Percentiles rank a stretch among this genome's conserved stretches.
phyloP scores from a whole-genome alignment of 202 grass and related monocot species.

The Zizania palustris region DNA sequence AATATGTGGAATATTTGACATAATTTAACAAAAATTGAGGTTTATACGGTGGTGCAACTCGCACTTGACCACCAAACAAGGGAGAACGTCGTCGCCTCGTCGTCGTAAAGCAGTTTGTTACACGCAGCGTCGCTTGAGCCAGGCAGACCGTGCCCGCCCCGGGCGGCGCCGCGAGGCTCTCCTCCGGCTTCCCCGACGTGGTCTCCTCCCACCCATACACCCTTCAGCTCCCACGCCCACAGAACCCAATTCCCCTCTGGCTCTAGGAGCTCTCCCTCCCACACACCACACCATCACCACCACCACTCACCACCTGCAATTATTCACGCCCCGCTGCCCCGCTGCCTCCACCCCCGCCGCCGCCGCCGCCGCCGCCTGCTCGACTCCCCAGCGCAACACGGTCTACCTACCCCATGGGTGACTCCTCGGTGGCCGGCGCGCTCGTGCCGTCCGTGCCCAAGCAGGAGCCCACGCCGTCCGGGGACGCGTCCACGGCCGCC shows the following conservation, averaged over 20 bases:
- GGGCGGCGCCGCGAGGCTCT: background rate
- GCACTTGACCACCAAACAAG: too few relatives aligned
- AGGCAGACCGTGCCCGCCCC: background rate
- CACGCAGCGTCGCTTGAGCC: too few relatives aligned
- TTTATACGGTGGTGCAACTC: too few relatives aligned
- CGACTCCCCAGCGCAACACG: background rate
- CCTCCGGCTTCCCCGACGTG: slow-evolving; percentile 56
- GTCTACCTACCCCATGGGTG: slow-evolving; percentile 48
- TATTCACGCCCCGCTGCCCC: slow-evolving; percentile 19
- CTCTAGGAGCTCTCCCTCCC: background rate
- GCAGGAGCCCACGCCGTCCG: slow-evolving; percentile 51
- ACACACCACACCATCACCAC: slow-evolving; percentile 17
- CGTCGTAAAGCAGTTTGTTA: background rate
- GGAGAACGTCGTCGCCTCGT: background rate
- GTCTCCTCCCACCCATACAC: slow-evolving; percentile 74
- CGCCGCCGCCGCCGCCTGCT: background rate
- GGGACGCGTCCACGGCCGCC: slow-evolving; percentile 40
- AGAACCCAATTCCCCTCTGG: slow-evolving; percentile 41
- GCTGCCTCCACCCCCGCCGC: too few relatives aligned
- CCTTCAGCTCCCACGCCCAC: slow-evolving; percentile 41
- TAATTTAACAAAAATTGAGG: too few relatives aligned
- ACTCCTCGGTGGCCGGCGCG: slow-evolving; percentile 75
- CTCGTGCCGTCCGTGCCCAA: slow-evolving; percentile 82
- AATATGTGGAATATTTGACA: too few relatives aligned
- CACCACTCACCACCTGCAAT: slow-evolving; percentile 34